Percentiles rank a stretch among this genome's conserved stretches.
Evolutionary conservation across 148 eudicot species (phyloP).

Genomic region (Rhododendron griersonianum): DNA sequence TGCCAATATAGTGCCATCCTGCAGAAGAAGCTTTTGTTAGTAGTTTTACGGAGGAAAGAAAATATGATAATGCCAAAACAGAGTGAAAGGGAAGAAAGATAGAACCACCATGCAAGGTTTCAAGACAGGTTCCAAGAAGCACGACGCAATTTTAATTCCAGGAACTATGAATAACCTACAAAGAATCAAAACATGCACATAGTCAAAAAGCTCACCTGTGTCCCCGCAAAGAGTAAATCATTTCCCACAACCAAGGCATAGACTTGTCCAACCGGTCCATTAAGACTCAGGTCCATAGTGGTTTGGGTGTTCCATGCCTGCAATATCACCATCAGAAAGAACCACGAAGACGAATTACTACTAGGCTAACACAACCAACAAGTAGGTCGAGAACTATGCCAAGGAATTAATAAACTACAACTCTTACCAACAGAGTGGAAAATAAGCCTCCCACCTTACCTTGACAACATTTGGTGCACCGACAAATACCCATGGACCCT

Average conservation of each 20-base stretch:
- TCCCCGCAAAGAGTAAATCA: constrained; percentile 86
- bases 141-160: neutral
- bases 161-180: neutral
- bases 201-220: constrained; percentile 43
- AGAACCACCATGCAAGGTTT: neutral
- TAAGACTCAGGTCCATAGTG: constrained; percentile 59
- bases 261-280: constrained; percentile 93
- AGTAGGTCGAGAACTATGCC: neutral
- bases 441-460: constrained; percentile 41
- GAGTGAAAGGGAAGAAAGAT: neutral
- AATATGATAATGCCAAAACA: constrained; percentile 3
- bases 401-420: neutral
- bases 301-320: constrained; percentile 92
- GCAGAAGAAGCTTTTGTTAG: constrained; percentile 10
- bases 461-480: constrained; percentile 86
- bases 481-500: constrained; percentile 97
- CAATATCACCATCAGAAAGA: constrained; percentile 11
- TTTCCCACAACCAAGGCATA: constrained; percentile 86
- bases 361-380: neutral
- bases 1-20: constrained; percentile 88
- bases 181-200: neutral
- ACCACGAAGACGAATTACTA: neutral
- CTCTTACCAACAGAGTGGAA: neutral
- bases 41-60: neutral
- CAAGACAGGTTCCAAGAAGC: neutral